Evolutionary conservation across 352 stramenopile species (phyloP).

Genomic region (Phytophthora pseudosyringae): DNA sequence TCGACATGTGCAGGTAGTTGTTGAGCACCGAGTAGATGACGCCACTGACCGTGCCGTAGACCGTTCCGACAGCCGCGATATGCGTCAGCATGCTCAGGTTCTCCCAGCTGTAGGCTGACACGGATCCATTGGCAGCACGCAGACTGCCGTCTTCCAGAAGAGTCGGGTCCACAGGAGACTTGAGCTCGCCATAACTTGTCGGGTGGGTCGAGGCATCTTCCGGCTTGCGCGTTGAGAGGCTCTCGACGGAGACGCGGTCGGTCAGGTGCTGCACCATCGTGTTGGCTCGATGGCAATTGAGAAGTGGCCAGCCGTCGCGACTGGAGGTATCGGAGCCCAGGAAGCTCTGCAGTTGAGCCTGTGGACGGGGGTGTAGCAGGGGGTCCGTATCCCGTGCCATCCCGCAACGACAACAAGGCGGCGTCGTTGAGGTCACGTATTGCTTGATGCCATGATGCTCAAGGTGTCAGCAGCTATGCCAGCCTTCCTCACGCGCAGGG

Average conservation of each 20-base stretch:
- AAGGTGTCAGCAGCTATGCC: neutral
- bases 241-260: slow-evolving; percentile 32
- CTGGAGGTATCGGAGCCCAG: neutral
- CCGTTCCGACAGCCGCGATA: slow-evolving; percentile 41
- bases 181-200: slow-evolving; percentile 33
- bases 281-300: neutral
- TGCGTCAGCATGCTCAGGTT: slow-evolving; percentile 53
- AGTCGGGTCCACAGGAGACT: slow-evolving; percentile 17
- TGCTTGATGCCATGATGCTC: neutral
- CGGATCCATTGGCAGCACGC: slow-evolving; percentile 21
- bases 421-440: no score
- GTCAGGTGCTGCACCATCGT: slow-evolving; percentile 21
- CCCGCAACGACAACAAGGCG: neutral
- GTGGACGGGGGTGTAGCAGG: neutral
- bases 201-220: slow-evolving; percentile 13
- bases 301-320: neutral
- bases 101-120: slow-evolving; percentile 34
- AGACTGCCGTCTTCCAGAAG: slow-evolving; percentile 25
- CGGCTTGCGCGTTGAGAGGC: slow-evolving; percentile 13
- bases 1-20: slow-evolving; percentile 66
- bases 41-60: slow-evolving; percentile 39
- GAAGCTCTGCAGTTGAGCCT: neutral
- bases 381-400: slow-evolving; percentile 3
- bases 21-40: slow-evolving; percentile 63
- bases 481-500: neutral